Conservation (phyloP, 257 asterid species). For the Capsicum baccatum region DNA sequence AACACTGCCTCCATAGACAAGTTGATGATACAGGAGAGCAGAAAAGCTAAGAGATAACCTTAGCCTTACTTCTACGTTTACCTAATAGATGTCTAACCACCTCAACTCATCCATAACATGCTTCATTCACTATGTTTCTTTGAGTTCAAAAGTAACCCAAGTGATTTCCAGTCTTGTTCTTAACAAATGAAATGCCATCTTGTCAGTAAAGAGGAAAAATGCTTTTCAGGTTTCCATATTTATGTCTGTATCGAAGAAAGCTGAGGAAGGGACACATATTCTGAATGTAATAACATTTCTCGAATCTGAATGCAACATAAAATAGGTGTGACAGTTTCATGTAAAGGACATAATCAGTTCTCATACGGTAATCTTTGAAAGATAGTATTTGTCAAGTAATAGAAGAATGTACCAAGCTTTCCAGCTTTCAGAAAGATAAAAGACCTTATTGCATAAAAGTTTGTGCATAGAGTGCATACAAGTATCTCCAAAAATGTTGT, state of each 20-base stretch:
- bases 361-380: neutral
- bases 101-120: constrained; percentile 6
- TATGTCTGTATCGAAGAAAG: neutral
- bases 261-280: constrained; percentile 18
- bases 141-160: neutral
- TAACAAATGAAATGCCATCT: neutral
- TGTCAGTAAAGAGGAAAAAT: neutral
- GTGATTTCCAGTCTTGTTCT: neutral
- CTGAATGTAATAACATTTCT: neutral
- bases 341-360: neutral
- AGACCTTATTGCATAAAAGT: neutral
- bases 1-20: neutral
- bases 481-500: constrained; percentile 8
- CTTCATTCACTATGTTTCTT: neutral
- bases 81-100: neutral
- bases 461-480: neutral
- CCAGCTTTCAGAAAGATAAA: constrained; percentile 23
- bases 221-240: constrained; percentile 12
- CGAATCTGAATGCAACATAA: neutral
- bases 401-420: constrained; percentile 13
- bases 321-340: neutral
- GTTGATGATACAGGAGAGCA: constrained; percentile 3
- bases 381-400: neutral
- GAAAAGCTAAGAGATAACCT: neutral
- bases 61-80: neutral